phyloP scores from a whole-genome alignment of 148 eudicot species.

The Persicaria tinctoria region DNA sequence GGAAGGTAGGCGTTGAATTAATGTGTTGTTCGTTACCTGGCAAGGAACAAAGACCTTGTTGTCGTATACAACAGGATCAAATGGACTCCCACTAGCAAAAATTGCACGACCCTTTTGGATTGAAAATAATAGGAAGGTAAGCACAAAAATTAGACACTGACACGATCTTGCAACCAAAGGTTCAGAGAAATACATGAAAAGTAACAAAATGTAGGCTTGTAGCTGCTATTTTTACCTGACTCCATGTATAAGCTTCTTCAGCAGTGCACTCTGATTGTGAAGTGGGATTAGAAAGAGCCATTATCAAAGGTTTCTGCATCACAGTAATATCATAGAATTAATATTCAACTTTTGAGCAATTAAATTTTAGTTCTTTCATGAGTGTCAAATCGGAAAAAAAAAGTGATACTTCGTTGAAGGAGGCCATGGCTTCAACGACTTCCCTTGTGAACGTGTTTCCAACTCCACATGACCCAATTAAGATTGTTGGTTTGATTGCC shows the following conservation, averaged over 20 bases:
- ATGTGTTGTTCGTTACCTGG: slow-evolving; percentile 36
- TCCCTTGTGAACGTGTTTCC: slow-evolving; percentile 79
- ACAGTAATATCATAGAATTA: not conserved
- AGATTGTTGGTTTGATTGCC: slow-evolving; percentile 70
- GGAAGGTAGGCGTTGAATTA: too few species aligned
- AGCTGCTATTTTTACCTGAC: slow-evolving; percentile 34
- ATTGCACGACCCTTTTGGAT: slow-evolving; percentile 57
- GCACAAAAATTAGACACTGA: not conserved
- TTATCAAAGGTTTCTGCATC: slow-evolving; percentile 72
- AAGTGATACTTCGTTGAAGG: slow-evolving; percentile 52
- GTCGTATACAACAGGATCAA: slow-evolving; percentile 64
- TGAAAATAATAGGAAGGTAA: not conserved
- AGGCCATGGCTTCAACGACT: slow-evolving; percentile 74
- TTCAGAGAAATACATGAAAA: too few species aligned
- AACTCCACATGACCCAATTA: slow-evolving; percentile 83
- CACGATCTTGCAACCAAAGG: too few species aligned
- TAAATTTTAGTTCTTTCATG: too few species aligned
- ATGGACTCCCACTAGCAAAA: slow-evolving; percentile 89
- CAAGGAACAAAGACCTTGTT: slow-evolving; percentile 62
- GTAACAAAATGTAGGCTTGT: too few species aligned
- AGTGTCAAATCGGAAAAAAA: not conserved
- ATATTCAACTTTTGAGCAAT: too few species aligned
- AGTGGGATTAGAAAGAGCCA: slow-evolving; percentile 93
- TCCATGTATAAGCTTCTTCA: slow-evolving; percentile 84
- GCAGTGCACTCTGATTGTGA: slow-evolving; percentile 96